These are phyloP conservation scores for Hydrangea macrophylla DNA, from an alignment of 148 eudicot genomes.

Conservation along the genomic window DNA sequence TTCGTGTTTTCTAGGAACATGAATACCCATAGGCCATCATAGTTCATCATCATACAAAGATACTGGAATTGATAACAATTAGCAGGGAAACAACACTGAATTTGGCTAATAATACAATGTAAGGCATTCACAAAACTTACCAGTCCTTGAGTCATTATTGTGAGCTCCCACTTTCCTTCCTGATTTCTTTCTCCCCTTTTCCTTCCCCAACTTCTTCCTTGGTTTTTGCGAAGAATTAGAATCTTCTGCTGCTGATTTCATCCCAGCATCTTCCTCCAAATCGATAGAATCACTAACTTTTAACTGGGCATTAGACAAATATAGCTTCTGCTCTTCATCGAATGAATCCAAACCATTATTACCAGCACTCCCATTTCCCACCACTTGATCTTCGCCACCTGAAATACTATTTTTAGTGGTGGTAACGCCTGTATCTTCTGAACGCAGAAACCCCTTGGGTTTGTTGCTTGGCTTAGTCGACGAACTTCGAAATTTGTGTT, in stretches of 20 bases:
- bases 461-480: slow-evolving; percentile 27
- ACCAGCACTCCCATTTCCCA: slow-evolving; percentile 18
- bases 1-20: no score
- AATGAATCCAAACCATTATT: slow-evolving; percentile 16
- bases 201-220: slow-evolving; percentile 29
- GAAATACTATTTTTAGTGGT: slow-evolving; percentile 12
- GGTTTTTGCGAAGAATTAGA: slow-evolving; percentile 13
- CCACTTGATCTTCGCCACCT: slow-evolving; percentile 22
- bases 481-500: slow-evolving; percentile 45
- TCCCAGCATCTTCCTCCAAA: slow-evolving; percentile 24
- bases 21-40: no score
- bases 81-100: not conserved
- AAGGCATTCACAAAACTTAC: slow-evolving; percentile 20
- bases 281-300: slow-evolving; percentile 11
- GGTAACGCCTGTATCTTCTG: slow-evolving; percentile 12
- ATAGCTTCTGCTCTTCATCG: slow-evolving; percentile 6
- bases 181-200: slow-evolving; percentile 14
- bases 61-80: no score
- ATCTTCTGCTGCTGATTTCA: slow-evolving; percentile 19
- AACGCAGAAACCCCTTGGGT: slow-evolving; percentile 60
- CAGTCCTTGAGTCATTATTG: slow-evolving; percentile 26
- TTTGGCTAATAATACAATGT: not conserved
- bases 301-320: slow-evolving; percentile 10
- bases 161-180: slow-evolving; percentile 16
- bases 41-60: no score